Evolutionary conservation across 1,139 yeast genomes (phyloP).

Genomic region (Magnusiomyces suaveolens): DNA sequence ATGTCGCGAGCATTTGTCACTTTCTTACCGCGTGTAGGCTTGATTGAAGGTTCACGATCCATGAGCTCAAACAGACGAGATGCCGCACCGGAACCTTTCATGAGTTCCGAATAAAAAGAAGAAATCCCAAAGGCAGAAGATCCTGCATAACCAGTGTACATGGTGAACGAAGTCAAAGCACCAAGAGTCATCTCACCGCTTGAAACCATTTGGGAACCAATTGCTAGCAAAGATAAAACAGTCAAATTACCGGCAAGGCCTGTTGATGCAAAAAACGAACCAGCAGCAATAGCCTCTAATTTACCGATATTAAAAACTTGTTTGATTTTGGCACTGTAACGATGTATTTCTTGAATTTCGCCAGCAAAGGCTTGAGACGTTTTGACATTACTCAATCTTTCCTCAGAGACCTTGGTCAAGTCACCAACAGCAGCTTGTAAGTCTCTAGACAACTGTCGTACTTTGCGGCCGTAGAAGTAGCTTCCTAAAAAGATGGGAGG

Average conservation of each 20-base stretch:
- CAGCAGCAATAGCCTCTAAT: slow-evolving; percentile 61
- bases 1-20: slow-evolving; percentile 37
- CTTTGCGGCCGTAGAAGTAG: slow-evolving; percentile 65
- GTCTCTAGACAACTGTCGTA: slow-evolving; percentile 61
- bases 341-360: slow-evolving; percentile 53
- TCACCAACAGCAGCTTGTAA: slow-evolving; percentile 83
- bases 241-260: slow-evolving; percentile 76
- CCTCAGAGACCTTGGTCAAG: slow-evolving; percentile 83
- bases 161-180: slow-evolving; percentile 82
- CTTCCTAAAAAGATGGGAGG: slow-evolving; percentile 79
- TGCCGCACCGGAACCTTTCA: slow-evolving; percentile 97
- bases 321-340: slow-evolving; percentile 62
- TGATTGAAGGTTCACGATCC: slow-evolving; percentile 63
- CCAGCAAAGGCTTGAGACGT: slow-evolving; percentile 88
- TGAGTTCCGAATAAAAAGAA: slow-evolving; percentile 80
- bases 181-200: slow-evolving; percentile 70
- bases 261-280: slow-evolving; percentile 63
- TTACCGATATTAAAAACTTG: slow-evolving; percentile 65
- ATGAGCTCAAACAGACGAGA: slow-evolving; percentile 80
- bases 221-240: slow-evolving; percentile 61
- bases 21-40: slow-evolving; percentile 50
- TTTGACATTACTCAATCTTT: slow-evolving; percentile 73
- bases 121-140: slow-evolving; percentile 83
- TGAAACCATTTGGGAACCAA: slow-evolving; percentile 73
- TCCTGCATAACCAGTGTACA: slow-evolving; percentile 90